Evolutionary conservation across 1,284 basidiomycete species (phyloP), one percentile per base, ranked within the genome.

Genomic region (Singerocomus rubriflavus): DNA sequence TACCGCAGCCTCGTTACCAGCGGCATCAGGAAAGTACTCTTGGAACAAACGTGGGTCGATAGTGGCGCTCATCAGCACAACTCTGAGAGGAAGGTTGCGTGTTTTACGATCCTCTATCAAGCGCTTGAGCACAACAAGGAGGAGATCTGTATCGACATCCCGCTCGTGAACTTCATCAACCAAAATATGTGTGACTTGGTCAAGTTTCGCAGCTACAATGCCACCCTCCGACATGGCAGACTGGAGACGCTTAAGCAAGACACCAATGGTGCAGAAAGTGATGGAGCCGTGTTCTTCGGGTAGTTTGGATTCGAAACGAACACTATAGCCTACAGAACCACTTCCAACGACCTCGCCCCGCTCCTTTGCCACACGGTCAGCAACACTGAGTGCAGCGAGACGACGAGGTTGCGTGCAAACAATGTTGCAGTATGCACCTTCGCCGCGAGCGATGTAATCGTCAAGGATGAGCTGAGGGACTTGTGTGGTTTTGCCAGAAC

Each of bases 141-240:
- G 72, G 41, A 98, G 73, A 69, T 98, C 96, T 0, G 93, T 97
- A 66, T 98, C 94, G 51, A 98, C 85, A 63, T 97, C 94, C 30
- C 95, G 85, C 70, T 98, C 94, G 69, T 99, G 95, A 3, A 96
- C 95, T 71, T 99, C 95, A 68, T 99, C 95, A 37, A 98, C 91
- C 35, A 98, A 73, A 53, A 98, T 81, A 70, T 98, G 95, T 8
- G 94, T 93, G 42, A 97, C 79, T 50, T 84, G 77, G 61, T 98
- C 93, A 57, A 98, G 75, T 53, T 72, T 73, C 26, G 71, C 63
- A 48, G 69, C 66, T 6, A 40, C 51, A 40, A 60, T 54, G 35
- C 65, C 64, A 25, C 70, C 71, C 21, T 73, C 73, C 42, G 78
- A 69, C 57, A 97, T 76, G 14, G 88, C 84, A 10, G 82, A 81